Evolutionary conservation across 768 basidiomycete genomes (phyloP).

Genomic region (Hortiboletus flavorubellus): DNA sequence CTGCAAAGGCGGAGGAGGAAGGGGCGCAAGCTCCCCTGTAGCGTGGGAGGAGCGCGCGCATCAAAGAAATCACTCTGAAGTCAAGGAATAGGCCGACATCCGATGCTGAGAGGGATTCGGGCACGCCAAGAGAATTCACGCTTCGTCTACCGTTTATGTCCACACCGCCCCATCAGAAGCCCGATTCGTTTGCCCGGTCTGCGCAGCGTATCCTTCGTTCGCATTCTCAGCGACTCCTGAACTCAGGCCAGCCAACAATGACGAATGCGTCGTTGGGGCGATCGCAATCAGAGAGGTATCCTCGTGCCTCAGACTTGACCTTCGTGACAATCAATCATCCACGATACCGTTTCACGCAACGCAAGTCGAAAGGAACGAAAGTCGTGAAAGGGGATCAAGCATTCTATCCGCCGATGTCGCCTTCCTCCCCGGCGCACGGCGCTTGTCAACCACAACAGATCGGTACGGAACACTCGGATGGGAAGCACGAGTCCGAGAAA

Average conservation of each 20-base stretch:
- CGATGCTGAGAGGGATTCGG: not conserved
- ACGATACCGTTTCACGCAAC: conserved; percentile 17
- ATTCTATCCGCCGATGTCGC: not conserved
- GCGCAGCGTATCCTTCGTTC: conserved; percentile 26
- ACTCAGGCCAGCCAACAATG: not conserved
- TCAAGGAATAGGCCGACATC: not conserved
- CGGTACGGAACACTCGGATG: not conserved
- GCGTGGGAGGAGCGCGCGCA: conserved; percentile 25
- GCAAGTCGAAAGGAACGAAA: conserved; percentile 9
- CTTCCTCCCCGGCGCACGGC: not conserved
- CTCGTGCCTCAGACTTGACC: conserved; percentile 17
- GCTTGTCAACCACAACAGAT: not conserved
- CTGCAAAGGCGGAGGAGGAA: not conserved
- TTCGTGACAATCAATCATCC: conserved; percentile 24
- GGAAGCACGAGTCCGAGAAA: not conserved
- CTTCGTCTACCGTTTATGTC: conserved; percentile 25
- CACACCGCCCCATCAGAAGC: conserved; percentile 13
- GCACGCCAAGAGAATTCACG: conserved; percentile 13
- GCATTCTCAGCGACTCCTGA: conserved; percentile 20
- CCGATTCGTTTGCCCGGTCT: conserved; percentile 2
- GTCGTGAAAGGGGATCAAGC: not conserved
- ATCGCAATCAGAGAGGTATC: conserved; percentile 25
- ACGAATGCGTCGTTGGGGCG: conserved; percentile 12
- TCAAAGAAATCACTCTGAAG: conserved; percentile 12
- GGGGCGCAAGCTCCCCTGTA: not conserved